Conservation (phyloP, 495 filamentous ascomycete genomes). For the Neurospora sp. region DNA sequence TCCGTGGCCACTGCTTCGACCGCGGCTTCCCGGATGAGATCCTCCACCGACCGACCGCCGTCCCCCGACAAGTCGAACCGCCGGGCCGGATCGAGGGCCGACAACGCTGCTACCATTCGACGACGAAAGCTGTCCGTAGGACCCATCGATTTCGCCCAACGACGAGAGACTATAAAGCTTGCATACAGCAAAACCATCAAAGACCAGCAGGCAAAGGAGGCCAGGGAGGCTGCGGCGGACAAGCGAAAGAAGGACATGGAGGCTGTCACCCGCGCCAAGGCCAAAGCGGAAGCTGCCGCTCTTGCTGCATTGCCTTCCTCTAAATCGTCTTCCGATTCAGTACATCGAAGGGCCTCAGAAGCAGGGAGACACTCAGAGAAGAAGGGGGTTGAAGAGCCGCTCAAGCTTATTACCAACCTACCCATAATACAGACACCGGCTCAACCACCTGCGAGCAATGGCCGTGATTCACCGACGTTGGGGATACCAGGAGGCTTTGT, state of each 20-base stretch:
- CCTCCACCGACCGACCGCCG: constrained; percentile 25
- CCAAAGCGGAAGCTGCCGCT: constrained; percentile 22
- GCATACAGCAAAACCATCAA: constrained; percentile 70
- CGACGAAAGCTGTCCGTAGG: constrained; percentile 46
- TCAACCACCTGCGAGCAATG: constrained; percentile 1
- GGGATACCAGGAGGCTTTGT: constrained; percentile 54
- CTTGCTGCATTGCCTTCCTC: constrained; percentile 5
- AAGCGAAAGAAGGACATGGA: constrained; percentile 32
- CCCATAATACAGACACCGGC: constrained; percentile 4
- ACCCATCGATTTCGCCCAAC: constrained; percentile 67
- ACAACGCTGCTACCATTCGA: constrained; percentile 18
- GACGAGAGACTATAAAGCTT: constrained; percentile 66
- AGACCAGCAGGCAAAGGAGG: constrained; percentile 54
- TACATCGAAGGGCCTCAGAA: not conserved
- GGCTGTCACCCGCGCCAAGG: constrained; percentile 23
- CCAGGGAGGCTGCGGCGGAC: constrained; percentile 32
- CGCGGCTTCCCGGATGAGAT: constrained; percentile 52
- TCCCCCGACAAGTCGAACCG: constrained; percentile 28
- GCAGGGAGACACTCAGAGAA: constrained; percentile 2
- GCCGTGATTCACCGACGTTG: constrained; percentile 56
- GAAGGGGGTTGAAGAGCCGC: constrained; percentile 11
- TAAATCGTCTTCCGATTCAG: not conserved
- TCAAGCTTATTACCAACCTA: constrained; percentile 22
- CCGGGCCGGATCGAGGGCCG: constrained; percentile 25
- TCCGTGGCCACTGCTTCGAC: constrained; percentile 67